Conservation (phyloP, 768 basidiomycete genomes). For the Tulasnella sp. region DNA sequence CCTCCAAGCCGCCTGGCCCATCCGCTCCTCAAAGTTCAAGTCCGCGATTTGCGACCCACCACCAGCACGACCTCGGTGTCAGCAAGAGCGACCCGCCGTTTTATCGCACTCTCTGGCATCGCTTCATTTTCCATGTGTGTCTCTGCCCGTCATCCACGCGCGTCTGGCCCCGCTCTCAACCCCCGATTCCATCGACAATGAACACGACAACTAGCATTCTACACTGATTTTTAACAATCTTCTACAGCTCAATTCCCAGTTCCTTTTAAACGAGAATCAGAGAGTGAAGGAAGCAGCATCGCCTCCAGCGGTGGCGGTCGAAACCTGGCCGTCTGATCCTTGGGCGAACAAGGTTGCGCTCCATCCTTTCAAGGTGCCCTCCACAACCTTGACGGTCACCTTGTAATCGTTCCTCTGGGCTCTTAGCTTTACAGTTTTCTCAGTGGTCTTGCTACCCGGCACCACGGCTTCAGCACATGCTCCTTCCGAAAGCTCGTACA, state of each 20-base stretch:
- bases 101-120: too few relatives aligned
- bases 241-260: neutral
- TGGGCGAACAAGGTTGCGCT: neutral
- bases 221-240: neutral
- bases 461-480: conserved; percentile 39
- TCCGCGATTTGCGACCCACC: too few relatives aligned
- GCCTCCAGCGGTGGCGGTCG: neutral
- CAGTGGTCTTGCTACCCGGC: conserved; percentile 43
- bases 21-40: too few relatives aligned
- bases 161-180: too few relatives aligned
- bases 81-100: too few relatives aligned
- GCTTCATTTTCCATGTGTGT: too few relatives aligned
- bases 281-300: neutral
- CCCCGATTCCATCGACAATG: too few relatives aligned
- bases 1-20: too few relatives aligned
- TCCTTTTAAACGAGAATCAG: neutral
- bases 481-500: conserved; percentile 38
- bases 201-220: neutral
- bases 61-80: too few relatives aligned
- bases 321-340: neutral
- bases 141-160: too few relatives aligned
- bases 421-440: conserved; percentile 43
- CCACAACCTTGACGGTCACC: conserved; percentile 34
- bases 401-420: conserved; percentile 37
- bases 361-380: conserved; percentile 9